Conservation (phyloP, 2,329 filamentous ascomycete species). For the Diaporthe vexans region DNA sequence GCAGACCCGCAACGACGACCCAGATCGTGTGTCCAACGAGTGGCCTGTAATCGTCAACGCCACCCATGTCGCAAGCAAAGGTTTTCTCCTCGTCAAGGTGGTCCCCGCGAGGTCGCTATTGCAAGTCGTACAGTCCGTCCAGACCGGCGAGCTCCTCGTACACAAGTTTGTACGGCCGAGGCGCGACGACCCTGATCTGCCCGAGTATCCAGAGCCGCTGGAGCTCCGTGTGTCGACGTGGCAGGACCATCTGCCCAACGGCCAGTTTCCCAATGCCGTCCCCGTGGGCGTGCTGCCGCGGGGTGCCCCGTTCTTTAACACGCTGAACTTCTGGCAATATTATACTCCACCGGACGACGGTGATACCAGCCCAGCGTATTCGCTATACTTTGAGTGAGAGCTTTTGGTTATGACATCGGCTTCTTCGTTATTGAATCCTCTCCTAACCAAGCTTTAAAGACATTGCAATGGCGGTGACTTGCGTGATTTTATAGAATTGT, state of each 20-base stretch:
- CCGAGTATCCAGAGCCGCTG: not conserved
- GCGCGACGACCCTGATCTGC: not conserved
- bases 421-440: not conserved
- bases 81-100: not conserved
- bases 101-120: not conserved
- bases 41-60: not conserved
- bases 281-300: not conserved
- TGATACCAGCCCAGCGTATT: not conserved
- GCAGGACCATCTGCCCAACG: not conserved
- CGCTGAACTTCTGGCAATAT: slow-evolving; percentile 18
- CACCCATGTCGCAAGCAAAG: slow-evolving; percentile 12
- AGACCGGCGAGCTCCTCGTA: slow-evolving; percentile 11
- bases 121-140: slow-evolving; percentile 8
- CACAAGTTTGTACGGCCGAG: not conserved
- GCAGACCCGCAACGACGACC: not conserved
- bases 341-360: not conserved
- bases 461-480: slow-evolving; percentile 11
- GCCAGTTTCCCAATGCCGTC: not conserved
- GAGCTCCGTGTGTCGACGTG: slow-evolving; percentile 5
- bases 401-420: not conserved
- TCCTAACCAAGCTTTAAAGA: not conserved
- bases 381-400: slow-evolving; percentile 25
- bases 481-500: not conserved
- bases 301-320: not conserved
- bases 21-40: not conserved